Conservation (phyloP, 2,329 filamentous ascomycete genomes). For the Trichoderma brevicompactum region DNA sequence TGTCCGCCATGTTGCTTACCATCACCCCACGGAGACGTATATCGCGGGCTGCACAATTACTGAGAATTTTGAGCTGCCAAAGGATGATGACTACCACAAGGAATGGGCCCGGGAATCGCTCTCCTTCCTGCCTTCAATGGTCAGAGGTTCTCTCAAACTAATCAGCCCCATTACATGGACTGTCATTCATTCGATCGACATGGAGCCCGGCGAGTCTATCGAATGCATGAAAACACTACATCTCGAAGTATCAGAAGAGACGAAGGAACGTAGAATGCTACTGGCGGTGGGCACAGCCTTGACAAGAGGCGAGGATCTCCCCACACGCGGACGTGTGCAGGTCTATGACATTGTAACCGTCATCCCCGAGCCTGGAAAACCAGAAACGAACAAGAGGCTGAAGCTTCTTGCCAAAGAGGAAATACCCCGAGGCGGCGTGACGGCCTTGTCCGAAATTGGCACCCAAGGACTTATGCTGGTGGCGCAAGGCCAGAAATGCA, state of each 20-base stretch:
- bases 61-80: slow-evolving; percentile 80
- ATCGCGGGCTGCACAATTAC: slow-evolving; percentile 70
- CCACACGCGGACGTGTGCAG: slow-evolving; percentile 81
- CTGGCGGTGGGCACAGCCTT: slow-evolving; percentile 85
- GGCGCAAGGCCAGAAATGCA: slow-evolving; percentile 94
- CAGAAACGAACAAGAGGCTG: slow-evolving; percentile 83
- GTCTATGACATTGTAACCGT: slow-evolving; percentile 92
- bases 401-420: slow-evolving; percentile 89
- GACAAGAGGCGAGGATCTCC: slow-evolving; percentile 86
- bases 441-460: slow-evolving; percentile 80
- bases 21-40: slow-evolving; percentile 74
- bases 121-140: slow-evolving; percentile 66
- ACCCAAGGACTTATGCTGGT: slow-evolving; percentile 87
- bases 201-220: slow-evolving; percentile 76
- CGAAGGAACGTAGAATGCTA: slow-evolving; percentile 81
- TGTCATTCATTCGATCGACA: slow-evolving; percentile 73
- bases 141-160: slow-evolving; percentile 76
- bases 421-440: slow-evolving; percentile 88
- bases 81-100: slow-evolving; percentile 81
- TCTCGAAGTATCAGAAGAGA: slow-evolving; percentile 88
- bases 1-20: slow-evolving; percentile 74
- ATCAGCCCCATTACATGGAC: slow-evolving; percentile 77
- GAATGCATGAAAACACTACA: slow-evolving; percentile 82
- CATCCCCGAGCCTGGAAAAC: slow-evolving; percentile 82
- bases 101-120: slow-evolving; percentile 78